Evolutionary conservation across 1,284 basidiomycete species (phyloP).

Genomic region (Puccinia novopanici): DNA sequence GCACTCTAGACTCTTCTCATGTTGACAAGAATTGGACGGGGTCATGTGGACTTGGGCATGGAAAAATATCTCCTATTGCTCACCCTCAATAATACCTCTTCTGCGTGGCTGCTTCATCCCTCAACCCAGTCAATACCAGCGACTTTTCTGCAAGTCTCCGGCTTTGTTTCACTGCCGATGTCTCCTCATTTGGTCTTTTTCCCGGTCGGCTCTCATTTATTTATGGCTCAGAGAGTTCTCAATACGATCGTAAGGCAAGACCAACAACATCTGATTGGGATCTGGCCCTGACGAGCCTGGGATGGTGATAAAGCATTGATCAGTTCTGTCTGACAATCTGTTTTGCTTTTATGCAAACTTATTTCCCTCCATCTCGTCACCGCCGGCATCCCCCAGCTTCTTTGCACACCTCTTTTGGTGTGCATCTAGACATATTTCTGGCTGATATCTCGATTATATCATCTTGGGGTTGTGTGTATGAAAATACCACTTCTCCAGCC

Average conservation of each 20-base stretch:
- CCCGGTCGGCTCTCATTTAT: slow-evolving; percentile 17
- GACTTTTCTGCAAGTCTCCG: neutral
- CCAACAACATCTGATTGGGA: slow-evolving; percentile 10
- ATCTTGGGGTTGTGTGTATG: neutral
- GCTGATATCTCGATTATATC: neutral
- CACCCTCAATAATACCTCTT: neutral
- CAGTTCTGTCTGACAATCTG: no score
- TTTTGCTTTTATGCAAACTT: no score
- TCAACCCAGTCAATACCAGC: neutral
- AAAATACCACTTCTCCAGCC: neutral
- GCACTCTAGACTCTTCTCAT: neutral
- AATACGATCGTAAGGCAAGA: slow-evolving; percentile 17
- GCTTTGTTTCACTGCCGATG: neutral
- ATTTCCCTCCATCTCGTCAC: neutral
- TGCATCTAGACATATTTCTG: slow-evolving; percentile 17
- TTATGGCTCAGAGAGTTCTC: slow-evolving; percentile 13
- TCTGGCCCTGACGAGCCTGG: no score
- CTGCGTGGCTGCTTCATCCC: neutral
- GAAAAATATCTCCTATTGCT: neutral
- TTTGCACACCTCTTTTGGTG: slow-evolving; percentile 20
- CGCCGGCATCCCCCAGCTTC: neutral
- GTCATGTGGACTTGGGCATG: neutral
- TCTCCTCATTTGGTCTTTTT: neutral
- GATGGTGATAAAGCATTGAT: no score
- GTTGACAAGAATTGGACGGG: neutral